phyloP scores from a whole-genome alignment of 495 filamentous ascomycete species.

The Hypoxylon lenormandii region DNA sequence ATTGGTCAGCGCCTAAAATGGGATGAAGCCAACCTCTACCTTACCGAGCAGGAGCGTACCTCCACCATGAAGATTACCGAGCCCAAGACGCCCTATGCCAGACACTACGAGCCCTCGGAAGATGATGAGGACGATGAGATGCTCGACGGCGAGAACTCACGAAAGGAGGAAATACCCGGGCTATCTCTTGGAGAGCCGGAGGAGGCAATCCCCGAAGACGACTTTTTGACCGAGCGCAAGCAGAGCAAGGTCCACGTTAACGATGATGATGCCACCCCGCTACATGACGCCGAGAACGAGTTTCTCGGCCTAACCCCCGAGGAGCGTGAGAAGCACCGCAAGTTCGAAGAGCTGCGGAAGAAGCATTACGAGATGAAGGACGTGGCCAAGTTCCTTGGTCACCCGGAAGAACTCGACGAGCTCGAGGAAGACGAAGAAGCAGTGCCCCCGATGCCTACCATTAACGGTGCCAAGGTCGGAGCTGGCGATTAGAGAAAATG shows the following conservation, averaged over 20 bases:
- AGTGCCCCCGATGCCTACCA: slow-evolving; percentile 45
- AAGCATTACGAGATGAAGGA: slow-evolving; percentile 99
- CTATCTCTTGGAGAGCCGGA: slow-evolving; percentile 95
- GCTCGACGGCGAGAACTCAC: slow-evolving; percentile 74
- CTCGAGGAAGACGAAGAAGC: slow-evolving; percentile 65
- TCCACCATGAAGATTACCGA: slow-evolving; percentile 99
- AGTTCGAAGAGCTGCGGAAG: slow-evolving; percentile 91
- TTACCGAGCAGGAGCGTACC: slow-evolving; percentile 93
- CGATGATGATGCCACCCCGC: slow-evolving; percentile 62
- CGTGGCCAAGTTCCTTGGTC: slow-evolving; percentile 86
- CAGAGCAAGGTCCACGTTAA: slow-evolving; percentile 78
- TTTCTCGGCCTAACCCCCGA: slow-evolving; percentile 75
- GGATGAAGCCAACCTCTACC: slow-evolving; percentile 97
- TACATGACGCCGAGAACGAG: slow-evolving; percentile 66
- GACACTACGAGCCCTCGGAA: slow-evolving; percentile 87
- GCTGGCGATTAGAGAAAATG: slow-evolving; percentile 41
- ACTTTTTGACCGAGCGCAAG: slow-evolving; percentile 58
- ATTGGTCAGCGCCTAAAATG: slow-evolving; percentile 84
- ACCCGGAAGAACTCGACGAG: slow-evolving; percentile 66
- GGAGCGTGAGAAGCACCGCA: slow-evolving; percentile 85
- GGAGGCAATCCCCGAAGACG: slow-evolving; percentile 69
- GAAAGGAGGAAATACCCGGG: slow-evolving; percentile 83
- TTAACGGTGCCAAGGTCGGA: slow-evolving; percentile 52
- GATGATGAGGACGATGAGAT: slow-evolving; percentile 83
- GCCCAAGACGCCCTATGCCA: slow-evolving; percentile 95